Percentiles rank a stretch among this genome's conserved stretches.
Conservation (phyloP, 2,329 filamentous ascomycete species). For the Aspergillus sp. region DNA sequence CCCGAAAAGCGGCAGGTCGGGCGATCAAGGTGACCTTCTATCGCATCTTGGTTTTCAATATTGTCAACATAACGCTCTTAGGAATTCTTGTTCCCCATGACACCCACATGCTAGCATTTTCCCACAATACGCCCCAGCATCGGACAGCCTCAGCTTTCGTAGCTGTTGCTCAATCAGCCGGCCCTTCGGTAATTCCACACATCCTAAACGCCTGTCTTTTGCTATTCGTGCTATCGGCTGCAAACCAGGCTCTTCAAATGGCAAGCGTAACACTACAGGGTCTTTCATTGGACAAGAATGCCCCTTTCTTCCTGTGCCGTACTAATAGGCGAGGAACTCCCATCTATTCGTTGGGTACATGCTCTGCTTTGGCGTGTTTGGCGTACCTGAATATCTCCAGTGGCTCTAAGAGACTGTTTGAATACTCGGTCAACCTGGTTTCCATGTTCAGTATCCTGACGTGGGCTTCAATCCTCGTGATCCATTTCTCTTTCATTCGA, state of each 20-base stretch:
- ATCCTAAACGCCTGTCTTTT: conserved; percentile 73
- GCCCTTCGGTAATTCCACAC: conserved; percentile 64
- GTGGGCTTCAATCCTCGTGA: conserved; percentile 68
- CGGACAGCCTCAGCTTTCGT: conserved; percentile 72
- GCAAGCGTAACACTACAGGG: conserved; percentile 71
- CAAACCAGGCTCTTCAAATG: conserved; percentile 75
- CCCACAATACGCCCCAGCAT: conserved; percentile 42
- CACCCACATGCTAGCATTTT: conserved; percentile 57
- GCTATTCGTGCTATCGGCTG: conserved; percentile 72
- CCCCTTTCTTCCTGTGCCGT: conserved; percentile 68
- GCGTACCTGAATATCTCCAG: conserved; percentile 66
- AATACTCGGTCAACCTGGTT: conserved; percentile 66
- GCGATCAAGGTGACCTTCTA: conserved; percentile 79
- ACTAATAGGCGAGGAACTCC: conserved; percentile 72
- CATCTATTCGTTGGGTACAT: conserved; percentile 63
- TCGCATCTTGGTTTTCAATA: conserved; percentile 79
- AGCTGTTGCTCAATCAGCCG: conserved; percentile 66
- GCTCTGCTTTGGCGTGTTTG: conserved; percentile 62
- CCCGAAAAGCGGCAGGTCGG: conserved; percentile 70
- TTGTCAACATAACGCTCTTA: conserved; percentile 69
- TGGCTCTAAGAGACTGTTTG: conserved; percentile 59
- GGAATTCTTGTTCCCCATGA: conserved; percentile 77
- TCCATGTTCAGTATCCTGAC: conserved; percentile 67
- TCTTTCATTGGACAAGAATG: conserved; percentile 70
- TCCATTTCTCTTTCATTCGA: conserved; percentile 66